These are phyloP conservation scores for Lentinula detonsa DNA, from an alignment of 768 basidiomycete species.

Conservation along the genomic window DNA sequence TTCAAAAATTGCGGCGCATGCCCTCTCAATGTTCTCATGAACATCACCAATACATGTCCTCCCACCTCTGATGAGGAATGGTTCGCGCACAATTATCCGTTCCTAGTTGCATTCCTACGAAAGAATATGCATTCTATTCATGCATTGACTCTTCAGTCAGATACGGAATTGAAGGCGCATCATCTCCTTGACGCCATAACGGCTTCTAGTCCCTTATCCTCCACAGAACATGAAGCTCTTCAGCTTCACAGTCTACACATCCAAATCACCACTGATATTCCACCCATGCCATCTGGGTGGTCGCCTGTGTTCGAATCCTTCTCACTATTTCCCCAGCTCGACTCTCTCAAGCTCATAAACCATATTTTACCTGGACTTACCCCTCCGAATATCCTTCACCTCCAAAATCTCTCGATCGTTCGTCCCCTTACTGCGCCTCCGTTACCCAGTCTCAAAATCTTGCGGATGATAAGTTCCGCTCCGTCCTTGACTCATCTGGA, in stretches of 20 bases:
- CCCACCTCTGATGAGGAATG: background rate
- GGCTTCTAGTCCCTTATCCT: background rate
- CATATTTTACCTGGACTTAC: background rate
- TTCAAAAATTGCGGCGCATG: slow-evolving; percentile 1
- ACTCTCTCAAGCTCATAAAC: slow-evolving; percentile 3
- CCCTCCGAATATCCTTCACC: background rate
- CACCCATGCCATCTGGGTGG: background rate
- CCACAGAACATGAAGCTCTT: background rate
- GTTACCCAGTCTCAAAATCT: slow-evolving; percentile 1
- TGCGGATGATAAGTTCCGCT: background rate
- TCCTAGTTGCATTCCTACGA: background rate
- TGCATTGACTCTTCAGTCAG: background rate
- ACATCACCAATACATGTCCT: background rate
- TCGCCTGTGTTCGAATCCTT: slow-evolving; percentile 6
- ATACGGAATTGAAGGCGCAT: background rate
- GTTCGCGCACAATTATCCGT: background rate
- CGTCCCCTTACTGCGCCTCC: slow-evolving; percentile 3
- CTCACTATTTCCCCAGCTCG: background rate
- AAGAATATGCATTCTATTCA: background rate
- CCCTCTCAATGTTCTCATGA: background rate
- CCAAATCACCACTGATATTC: background rate
- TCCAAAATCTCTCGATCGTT: background rate
- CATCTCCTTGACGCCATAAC: slow-evolving; percentile 3
- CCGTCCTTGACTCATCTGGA: background rate
- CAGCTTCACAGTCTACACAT: slow-evolving; percentile 1